These are phyloP conservation scores for Fusarium neocosmosporiellum DNA, from an alignment of 2,329 filamentous ascomycete species.

Conservation along the genomic window DNA sequence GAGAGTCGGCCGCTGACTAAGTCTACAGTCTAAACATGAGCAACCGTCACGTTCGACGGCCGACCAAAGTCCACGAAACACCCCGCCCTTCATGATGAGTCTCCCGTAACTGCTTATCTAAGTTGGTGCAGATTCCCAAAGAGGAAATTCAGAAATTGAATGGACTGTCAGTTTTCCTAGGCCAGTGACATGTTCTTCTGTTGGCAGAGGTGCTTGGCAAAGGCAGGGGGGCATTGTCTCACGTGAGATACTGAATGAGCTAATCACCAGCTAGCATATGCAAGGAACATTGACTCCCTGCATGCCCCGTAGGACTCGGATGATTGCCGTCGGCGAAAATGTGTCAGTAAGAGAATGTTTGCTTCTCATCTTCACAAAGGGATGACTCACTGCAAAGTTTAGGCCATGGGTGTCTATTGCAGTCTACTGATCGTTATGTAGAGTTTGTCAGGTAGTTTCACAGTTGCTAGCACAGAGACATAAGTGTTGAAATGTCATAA, in stretches of 20 bases:
- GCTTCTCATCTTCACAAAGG: background rate
- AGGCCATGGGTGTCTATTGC: background rate
- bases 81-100: background rate
- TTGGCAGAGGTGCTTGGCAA: background rate
- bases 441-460: background rate
- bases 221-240: background rate
- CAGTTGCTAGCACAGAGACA: background rate
- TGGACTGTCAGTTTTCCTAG: background rate
- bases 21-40: background rate
- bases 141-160: background rate
- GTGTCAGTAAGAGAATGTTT: background rate
- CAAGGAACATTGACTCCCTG: background rate
- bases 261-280: background rate
- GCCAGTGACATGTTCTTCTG: background rate
- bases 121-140: background rate
- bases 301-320: background rate
- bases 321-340: too few relatives aligned
- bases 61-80: background rate
- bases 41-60: background rate
- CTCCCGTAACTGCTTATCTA: background rate
- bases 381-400: background rate
- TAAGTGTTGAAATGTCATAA: conserved; percentile 17
- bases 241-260: too few relatives aligned
- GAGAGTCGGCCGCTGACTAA: background rate
- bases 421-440: background rate